phyloP scores from a whole-genome alignment of 805 yeast species.

The Ogataea paraovalis region DNA sequence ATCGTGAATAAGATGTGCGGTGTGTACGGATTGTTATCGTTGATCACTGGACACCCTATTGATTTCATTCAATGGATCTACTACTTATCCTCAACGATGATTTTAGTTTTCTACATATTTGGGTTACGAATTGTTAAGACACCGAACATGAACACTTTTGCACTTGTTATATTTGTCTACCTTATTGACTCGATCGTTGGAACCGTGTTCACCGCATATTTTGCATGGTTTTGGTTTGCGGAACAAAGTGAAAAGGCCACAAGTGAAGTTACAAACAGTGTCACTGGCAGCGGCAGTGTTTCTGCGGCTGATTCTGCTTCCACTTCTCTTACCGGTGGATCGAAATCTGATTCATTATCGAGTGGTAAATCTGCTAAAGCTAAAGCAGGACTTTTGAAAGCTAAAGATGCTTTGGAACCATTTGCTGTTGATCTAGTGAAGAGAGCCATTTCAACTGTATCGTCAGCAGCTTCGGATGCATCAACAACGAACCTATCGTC shows the following conservation, averaged over 20 bases:
- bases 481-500: constrained; percentile 30
- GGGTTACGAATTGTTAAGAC: constrained; percentile 50
- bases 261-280: constrained; percentile 14
- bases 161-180: constrained; percentile 62
- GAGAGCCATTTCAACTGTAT: constrained; percentile 15
- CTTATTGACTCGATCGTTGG: constrained; percentile 65
- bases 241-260: constrained; percentile 15
- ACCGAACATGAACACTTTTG: constrained; percentile 56
- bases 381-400: background rate
- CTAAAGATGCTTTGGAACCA: constrained; percentile 5
- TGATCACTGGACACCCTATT: constrained; percentile 86
- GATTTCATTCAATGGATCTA: constrained; percentile 78
- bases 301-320: constrained; percentile 22
- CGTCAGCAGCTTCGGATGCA: constrained; percentile 17
- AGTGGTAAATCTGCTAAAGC: background rate
- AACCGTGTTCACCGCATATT: constrained; percentile 66
- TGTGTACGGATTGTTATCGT: constrained; percentile 76
- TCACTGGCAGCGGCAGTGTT: constrained; percentile 26
- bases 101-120: constrained; percentile 60
- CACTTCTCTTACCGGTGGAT: background rate
- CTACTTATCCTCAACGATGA: constrained; percentile 59
- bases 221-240: constrained; percentile 71
- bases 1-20: constrained; percentile 88
- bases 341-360: background rate
- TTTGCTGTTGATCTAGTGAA: constrained; percentile 6